A percentile compares a stretch with the other conserved stretches of the same genome.
Conservation (phyloP, 1,284 basidiomycete genomes). For the Stereum hirsutum region DNA sequence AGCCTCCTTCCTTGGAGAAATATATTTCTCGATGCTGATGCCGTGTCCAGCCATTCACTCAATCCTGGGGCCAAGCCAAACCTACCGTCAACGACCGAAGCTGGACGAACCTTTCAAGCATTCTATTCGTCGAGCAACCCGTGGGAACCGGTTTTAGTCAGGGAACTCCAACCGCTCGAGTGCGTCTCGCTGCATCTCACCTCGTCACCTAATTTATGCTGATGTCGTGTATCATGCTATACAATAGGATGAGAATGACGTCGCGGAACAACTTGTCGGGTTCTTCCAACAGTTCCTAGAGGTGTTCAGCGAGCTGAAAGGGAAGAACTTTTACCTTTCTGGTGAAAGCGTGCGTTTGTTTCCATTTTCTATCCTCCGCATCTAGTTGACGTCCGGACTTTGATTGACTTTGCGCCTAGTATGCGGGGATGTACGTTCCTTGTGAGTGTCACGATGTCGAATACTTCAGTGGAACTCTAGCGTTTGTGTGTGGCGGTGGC, state of each 20-base stretch:
- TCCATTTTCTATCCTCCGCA: background rate
- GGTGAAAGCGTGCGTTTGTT: constrained; percentile 63
- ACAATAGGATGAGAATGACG: constrained; percentile 59
- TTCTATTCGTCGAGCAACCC: constrained; percentile 82
- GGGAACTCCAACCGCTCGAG: constrained; percentile 57
- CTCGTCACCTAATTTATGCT: no score
- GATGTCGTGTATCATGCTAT: background rate
- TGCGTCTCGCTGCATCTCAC: no score
- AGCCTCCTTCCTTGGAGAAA: background rate
- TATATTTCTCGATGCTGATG: constrained; percentile 3
- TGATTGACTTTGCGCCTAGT: constrained; percentile 24
- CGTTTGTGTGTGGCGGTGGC: no score
- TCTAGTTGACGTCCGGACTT: background rate
- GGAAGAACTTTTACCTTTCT: constrained; percentile 56
- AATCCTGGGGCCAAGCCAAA: constrained; percentile 56
- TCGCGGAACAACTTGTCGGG: constrained; percentile 54
- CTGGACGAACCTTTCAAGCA: constrained; percentile 75
- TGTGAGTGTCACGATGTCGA: constrained; percentile 18
- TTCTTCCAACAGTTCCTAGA: constrained; percentile 71
- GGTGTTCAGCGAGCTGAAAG: constrained; percentile 62
- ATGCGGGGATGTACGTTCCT: constrained; percentile 57
- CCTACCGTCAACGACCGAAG: constrained; percentile 63
- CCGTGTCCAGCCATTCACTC: constrained; percentile 46
- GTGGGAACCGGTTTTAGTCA: constrained; percentile 77
- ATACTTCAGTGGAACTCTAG: background rate